These are phyloP conservation scores for Saccharomycodes ludwigii DNA, from an alignment of 805 yeast species.

Conservation along the genomic window DNA sequence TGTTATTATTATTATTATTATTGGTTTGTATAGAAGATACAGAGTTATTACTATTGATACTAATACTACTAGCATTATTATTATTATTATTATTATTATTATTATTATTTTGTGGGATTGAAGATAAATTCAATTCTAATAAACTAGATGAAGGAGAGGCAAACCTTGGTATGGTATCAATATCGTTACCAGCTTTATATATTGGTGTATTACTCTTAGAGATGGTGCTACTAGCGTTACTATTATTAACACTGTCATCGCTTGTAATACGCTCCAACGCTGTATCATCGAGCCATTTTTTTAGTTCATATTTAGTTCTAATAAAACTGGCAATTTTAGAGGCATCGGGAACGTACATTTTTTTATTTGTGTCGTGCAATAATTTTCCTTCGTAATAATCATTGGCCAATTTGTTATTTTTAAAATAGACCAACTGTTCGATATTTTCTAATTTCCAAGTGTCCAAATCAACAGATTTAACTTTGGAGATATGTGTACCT, in stretches of 20 bases:
- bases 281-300: conserved; percentile 72
- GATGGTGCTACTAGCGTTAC: conserved; percentile 3
- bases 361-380: conserved; percentile 34
- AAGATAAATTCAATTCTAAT: conserved; percentile 2
- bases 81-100: conserved; percentile 13
- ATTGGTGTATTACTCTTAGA: no score
- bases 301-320: conserved; percentile 81
- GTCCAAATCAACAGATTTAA: conserved; percentile 87
- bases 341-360: conserved; percentile 76
- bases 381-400: conserved; percentile 72
- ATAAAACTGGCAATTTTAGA: conserved; percentile 81
- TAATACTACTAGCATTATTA: conserved; percentile 12
- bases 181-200: no score
- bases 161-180: no score
- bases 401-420: conserved; percentile 63
- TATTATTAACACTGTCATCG: conserved; percentile 9
- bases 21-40: conserved; percentile 19
- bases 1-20: conserved; percentile 10
- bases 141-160: no score
- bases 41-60: conserved; percentile 36
- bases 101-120: conserved; percentile 4
- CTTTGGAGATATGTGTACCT: conserved; percentile 92
- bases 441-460: conserved; percentile 95
- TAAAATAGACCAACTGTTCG: conserved; percentile 73
- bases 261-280: no score